phyloP scores from a whole-genome alignment of 2,329 filamentous ascomycete species.

The Xylariaceae sp. region DNA sequence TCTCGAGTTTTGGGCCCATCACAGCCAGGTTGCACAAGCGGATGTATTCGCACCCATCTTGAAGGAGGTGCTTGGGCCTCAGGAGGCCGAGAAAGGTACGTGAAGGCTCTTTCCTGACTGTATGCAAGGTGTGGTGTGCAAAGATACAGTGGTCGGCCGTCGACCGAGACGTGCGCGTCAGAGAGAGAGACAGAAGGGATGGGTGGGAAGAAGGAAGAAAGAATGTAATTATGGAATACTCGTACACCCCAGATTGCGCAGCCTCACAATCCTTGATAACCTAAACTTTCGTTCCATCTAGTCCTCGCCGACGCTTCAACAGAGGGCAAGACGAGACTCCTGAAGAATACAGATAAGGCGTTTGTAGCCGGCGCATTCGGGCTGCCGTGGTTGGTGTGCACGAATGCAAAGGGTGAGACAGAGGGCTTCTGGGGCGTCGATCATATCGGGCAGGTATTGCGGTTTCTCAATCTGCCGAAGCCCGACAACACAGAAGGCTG shows the following conservation, averaged over 20 bases:
- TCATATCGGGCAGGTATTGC: conserved; percentile 45
- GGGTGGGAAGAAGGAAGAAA: too few species aligned
- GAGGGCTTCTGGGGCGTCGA: conserved; percentile 50
- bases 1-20: conserved; percentile 42
- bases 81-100: conserved; percentile 35
- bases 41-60: conserved; percentile 39
- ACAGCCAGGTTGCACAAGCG: conserved; percentile 36
- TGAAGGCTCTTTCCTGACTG: background rate
- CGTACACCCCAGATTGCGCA: too few species aligned
- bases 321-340: conserved; percentile 41
- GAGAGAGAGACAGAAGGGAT: background rate
- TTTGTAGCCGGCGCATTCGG: conserved; percentile 47
- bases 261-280: too few species aligned
- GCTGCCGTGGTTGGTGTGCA: conserved; percentile 48
- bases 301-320: conserved; percentile 37
- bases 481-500: conserved; percentile 36
- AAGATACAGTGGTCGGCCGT: too few species aligned
- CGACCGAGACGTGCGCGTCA: background rate
- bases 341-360: conserved; percentile 44
- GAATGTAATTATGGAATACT: too few species aligned
- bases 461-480: conserved; percentile 43
- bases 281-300: conserved; percentile 1
- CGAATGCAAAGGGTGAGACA: conserved; percentile 38
- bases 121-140: too few species aligned
- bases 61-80: conserved; percentile 34